Base-by-base conservation (phyloP, 2,329 filamentous ascomycete genomes). In the Aspergillus uvarum region DNA sequence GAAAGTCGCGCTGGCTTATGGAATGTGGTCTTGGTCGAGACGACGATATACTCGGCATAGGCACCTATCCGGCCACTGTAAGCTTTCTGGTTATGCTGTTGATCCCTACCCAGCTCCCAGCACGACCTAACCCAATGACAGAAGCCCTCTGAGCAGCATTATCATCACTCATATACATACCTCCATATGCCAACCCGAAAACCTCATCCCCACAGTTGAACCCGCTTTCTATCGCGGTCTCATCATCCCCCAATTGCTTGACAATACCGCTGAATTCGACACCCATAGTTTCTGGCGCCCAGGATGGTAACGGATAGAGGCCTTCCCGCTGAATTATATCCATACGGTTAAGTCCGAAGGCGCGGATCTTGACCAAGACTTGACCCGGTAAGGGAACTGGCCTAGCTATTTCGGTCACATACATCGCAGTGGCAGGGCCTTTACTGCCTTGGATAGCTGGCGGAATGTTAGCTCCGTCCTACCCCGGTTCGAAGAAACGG, bases 11-110 rank as follows among this genome's bases (percentile, higher is more conserved):
- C 77, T 0, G 92, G 92, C 79, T 96, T 96, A 77, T 87, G 88
- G 31, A 96, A 81, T 48, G 96, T 82, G 90, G 93, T 95, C 69
- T 88, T 85, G 53, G 87, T 86, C 70, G 83, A 87, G 4, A 92
- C 90, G 51, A 86, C 85, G 68, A 96, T 86, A 78, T 89, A 94
- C 80, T 96, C 90, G 21, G 92, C 92, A 74, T 96, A 96, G n/a
- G n/a, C n/a, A n/a, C n/a, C n/a, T n/a, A n/a, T n/a, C n/a, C n/a
- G n/a, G n/a, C n/a, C n/a, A n/a, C n/a, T n/a, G n/a, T n/a, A n/a
- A n/a, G n/a, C n/a, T n/a, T n/a, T n/a, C n/a, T n/a, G n/a, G n/a
- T n/a, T n/a, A n/a, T n/a, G n/a, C n/a, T n/a, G n/a, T n/a, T n/a
- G n/a, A n/a, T n/a, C n/a, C n/a, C n/a, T n/a, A n/a, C n/a, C n/a